phyloP scores from a whole-genome alignment of 805 yeast species.

The Nakazawaea laoshanensis region DNA sequence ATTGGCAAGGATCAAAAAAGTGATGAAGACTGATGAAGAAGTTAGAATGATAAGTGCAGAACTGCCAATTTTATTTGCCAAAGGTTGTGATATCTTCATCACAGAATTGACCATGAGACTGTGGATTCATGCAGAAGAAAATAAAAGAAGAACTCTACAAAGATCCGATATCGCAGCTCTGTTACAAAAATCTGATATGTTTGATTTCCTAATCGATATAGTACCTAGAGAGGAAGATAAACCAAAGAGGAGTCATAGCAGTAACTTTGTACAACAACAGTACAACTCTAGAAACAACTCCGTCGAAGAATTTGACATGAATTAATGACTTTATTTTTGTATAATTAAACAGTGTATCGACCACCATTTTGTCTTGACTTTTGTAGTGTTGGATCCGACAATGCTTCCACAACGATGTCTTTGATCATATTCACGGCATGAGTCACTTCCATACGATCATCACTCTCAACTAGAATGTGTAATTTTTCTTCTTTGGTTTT shows the following conservation, averaged over 20 bases:
- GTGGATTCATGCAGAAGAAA: slow-evolving; percentile 97
- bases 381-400: no score
- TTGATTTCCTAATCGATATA: slow-evolving; percentile 91
- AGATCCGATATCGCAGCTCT: slow-evolving; percentile 95
- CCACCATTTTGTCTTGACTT: no score
- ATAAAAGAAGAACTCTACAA: slow-evolving; percentile 89
- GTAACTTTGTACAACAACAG: neutral
- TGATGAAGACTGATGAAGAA: slow-evolving; percentile 96
- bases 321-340: no score
- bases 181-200: slow-evolving; percentile 90
- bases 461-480: slow-evolving; percentile 72
- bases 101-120: slow-evolving; percentile 98
- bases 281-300: neutral
- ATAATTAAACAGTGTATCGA: no score
- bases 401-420: slow-evolving; percentile 45
- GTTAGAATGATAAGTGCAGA: slow-evolving; percentile 97
- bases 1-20: slow-evolving; percentile 91
- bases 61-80: slow-evolving; percentile 95
- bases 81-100: slow-evolving; percentile 95
- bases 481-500: slow-evolving; percentile 60
- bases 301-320: no score
- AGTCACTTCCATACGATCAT: slow-evolving; percentile 46
- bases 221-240: slow-evolving; percentile 86
- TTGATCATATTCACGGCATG: slow-evolving; percentile 53
- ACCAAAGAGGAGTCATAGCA: slow-evolving; percentile 25